These are phyloP conservation scores for Tubosaeta sp. DNA, from an alignment of 768 basidiomycete genomes.

Conservation along the genomic window DNA sequence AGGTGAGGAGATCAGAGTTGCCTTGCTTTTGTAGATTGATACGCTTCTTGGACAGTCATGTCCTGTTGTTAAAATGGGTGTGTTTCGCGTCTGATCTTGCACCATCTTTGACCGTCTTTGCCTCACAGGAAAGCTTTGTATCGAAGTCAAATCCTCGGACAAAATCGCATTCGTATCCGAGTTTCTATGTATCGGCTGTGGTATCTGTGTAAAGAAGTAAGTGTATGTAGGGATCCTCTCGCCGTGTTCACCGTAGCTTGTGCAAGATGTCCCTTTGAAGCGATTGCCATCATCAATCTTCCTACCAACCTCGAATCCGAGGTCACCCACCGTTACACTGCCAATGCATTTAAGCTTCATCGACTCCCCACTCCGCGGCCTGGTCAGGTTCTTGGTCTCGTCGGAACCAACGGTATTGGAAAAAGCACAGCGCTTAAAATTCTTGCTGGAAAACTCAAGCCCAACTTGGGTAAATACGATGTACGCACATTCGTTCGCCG, in stretches of 20 bases:
- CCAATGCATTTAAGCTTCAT: conserved; percentile 98
- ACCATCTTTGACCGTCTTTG: background rate
- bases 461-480: conserved; percentile 95
- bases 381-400: conserved; percentile 97
- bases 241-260: too few relatives aligned
- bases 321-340: conserved; percentile 97
- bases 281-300: conserved; percentile 97
- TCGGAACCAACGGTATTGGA: conserved; percentile 99
- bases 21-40: conserved; percentile 7
- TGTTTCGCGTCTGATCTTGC: conserved; percentile 17
- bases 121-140: conserved; percentile 85
- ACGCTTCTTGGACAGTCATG: conserved; percentile 56
- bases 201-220: conserved; percentile 99
- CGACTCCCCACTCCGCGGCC: conserved; percentile 95
- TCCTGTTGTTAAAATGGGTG: conserved; percentile 97
- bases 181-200: conserved; percentile 98
- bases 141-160: conserved; percentile 93
- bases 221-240: conserved; percentile 28
- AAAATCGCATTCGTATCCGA: conserved; percentile 99
- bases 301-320: conserved; percentile 95
- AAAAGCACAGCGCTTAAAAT: conserved; percentile 98
- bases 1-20: conserved; percentile 42
- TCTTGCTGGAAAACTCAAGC: conserved; percentile 94
- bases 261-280: conserved; percentile 94
- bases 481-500: conserved; percentile 40